Conservation (phyloP, 2,329 filamentous ascomycete species). For the Coniochaeta sp. region DNA sequence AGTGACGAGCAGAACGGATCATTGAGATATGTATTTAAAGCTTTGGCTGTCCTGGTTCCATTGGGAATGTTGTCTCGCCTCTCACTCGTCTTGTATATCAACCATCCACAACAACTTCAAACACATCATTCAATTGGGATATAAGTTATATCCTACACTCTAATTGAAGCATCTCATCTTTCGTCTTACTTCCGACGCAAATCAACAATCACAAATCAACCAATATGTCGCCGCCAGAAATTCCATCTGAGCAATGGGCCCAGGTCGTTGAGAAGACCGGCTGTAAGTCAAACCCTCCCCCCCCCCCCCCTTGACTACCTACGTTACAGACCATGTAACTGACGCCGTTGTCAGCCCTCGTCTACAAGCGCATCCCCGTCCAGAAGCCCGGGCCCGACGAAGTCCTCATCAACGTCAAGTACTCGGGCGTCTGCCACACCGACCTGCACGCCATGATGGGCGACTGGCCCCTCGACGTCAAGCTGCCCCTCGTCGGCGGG, state of each 20-base stretch:
- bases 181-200: too few relatives aligned
- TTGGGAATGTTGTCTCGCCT: not conserved
- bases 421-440: conserved; percentile 85
- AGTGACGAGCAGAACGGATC: not conserved
- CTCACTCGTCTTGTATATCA: not conserved
- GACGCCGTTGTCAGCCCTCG: conserved; percentile 37
- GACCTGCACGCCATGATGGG: conserved; percentile 75
- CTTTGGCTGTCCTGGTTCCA: not conserved
- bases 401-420: conserved; percentile 87
- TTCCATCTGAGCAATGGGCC: conserved; percentile 85
- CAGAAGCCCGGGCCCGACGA: conserved; percentile 77
- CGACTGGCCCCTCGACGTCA: conserved; percentile 80
- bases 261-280: conserved; percentile 80
- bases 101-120: not conserved
- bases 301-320: conserved; percentile 10
- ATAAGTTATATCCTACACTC: not conserved
- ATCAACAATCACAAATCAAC: conserved; percentile 2
- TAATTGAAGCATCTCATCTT: not conserved
- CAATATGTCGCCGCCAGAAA: conserved; percentile 34
- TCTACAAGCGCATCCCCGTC: conserved; percentile 78
- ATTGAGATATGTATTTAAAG: conserved; percentile 2
- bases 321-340: not conserved
- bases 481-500: conserved; percentile 80
- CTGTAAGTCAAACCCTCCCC: conserved; percentile 44
- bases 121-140: not conserved